Base-by-base conservation (phyloP, 2,329 filamentous ascomycete species). In the Pseudodiploospora longispora region DNA sequence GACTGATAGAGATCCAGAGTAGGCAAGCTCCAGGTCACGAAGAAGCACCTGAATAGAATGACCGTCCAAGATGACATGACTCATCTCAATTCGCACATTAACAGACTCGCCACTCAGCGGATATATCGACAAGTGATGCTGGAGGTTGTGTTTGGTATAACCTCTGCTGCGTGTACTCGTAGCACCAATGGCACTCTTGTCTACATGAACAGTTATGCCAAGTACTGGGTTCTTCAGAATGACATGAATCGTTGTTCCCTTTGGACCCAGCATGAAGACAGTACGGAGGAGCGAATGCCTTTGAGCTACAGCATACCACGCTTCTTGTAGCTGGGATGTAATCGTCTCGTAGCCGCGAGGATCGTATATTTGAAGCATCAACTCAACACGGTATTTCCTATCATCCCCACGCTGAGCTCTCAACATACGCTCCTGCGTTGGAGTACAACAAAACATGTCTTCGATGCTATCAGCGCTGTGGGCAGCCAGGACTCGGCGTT, bases 391-490 rank as follows among this genome's bases (percentile, higher is more conserved):
- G 52, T 53, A 4, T 54, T 56, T 6, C 47, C 10, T 3, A n/a
- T 36, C n/a, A 29, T 51, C 42, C 28, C 53, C 53, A 32, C 48
- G 41, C 12, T 61, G 54, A 1, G 61, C 41, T 1, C 57, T 52
- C 36, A 66, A 47, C 9, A 65, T 53, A 5, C 58, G 57, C 43
- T 59, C 57, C 38, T 63, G 61, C 12, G 62, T 45, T 1, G 57
- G 50, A 5, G 59, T 54, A 44, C 57, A 60, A 2, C 60, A 61
- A 31, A 56, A 63, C 2, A 59, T 46, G 38, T 63, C 59, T 30
- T 60, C 55, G 9, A 56, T 36, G 19, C 19, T 19, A 6, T 44
- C 52, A 5, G 32, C 32, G 32, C 12, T 34, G 9, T 9, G 32
- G 9, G 8, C 32, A 9, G 32, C 2, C 32, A 34, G 32, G 9